A percentile compares a stretch with the other conserved stretches of the same genome.
Conservation (phyloP, 2,329 filamentous ascomycete species). For the Didymella segeticola region DNA sequence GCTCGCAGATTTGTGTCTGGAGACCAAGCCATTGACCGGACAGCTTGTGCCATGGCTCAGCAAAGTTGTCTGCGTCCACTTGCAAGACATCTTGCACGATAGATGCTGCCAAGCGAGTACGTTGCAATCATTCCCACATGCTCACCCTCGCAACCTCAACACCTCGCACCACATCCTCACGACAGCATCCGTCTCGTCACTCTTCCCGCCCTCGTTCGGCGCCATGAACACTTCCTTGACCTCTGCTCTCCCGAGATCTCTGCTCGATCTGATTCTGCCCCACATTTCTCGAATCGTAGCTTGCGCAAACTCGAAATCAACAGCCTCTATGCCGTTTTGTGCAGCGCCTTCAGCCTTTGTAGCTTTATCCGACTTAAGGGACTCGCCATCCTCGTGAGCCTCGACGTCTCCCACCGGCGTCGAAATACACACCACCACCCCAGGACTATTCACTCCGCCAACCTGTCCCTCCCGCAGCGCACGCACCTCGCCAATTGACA, state of each 20-base stretch:
- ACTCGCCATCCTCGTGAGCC: too few relatives aligned
- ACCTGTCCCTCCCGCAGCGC: slow-evolving; percentile 29
- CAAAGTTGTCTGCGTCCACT: too few relatives aligned
- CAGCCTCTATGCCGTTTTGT: background rate
- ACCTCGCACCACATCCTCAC: slow-evolving; percentile 46
- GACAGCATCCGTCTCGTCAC: slow-evolving; percentile 26
- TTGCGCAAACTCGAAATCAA: slow-evolving; percentile 35
- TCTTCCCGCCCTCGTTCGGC: background rate
- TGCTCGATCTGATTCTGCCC: slow-evolving; percentile 28
- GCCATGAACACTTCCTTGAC: slow-evolving; percentile 38
- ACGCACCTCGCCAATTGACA: slow-evolving; percentile 40
- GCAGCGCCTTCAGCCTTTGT: too few relatives aligned
- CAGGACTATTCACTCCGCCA: slow-evolving; percentile 28
- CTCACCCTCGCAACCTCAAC: slow-evolving; percentile 37
- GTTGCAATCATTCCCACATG: too few relatives aligned
- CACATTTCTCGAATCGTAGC: slow-evolving; percentile 35
- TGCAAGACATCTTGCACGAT: too few relatives aligned
- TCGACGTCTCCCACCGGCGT: slow-evolving; percentile 6
- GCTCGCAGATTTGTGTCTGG: too few relatives aligned
- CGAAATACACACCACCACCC: slow-evolving; percentile 39
- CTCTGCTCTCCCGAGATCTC: slow-evolving; percentile 36
- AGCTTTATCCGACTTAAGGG: too few relatives aligned
- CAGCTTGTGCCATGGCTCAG: too few relatives aligned
- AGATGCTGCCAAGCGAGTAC: too few relatives aligned
- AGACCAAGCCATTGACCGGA: too few relatives aligned